phyloP scores from a whole-genome alignment of 768 basidiomycete genomes.

The Pisolithus orientalis region DNA sequence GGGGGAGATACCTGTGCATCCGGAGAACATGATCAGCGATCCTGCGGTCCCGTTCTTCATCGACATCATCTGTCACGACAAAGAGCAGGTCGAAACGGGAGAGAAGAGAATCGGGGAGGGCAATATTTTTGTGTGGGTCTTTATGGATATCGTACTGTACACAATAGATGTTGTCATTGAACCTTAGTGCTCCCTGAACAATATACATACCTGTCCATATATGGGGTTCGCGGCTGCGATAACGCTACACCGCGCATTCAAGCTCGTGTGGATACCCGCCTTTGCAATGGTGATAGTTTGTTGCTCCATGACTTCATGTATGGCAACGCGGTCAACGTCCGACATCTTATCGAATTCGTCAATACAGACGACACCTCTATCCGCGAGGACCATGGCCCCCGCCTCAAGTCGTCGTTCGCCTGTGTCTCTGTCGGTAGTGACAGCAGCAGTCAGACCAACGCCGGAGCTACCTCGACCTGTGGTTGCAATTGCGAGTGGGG shows the following conservation, averaged over 20 bases:
- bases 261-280: constrained; percentile 95
- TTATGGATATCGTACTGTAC: constrained; percentile 98
- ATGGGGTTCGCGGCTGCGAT: constrained; percentile 98
- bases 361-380: constrained; percentile 97
- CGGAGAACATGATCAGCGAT: constrained; percentile 98
- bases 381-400: constrained; percentile 98
- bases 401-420: constrained; percentile 96
- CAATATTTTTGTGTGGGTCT: constrained; percentile 98
- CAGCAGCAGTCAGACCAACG: constrained; percentile 97
- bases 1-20: constrained; percentile 94
- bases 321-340: constrained; percentile 96
- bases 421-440: constrained; percentile 97
- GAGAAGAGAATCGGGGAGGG: constrained; percentile 92
- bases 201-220: constrained; percentile 76
- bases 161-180: background rate
- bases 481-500: constrained; percentile 95
- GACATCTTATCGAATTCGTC: constrained; percentile 99
- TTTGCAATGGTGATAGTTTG: constrained; percentile 99
- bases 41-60: constrained; percentile 85
- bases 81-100: constrained; percentile 99
- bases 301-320: constrained; percentile 99
- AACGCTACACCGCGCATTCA: constrained; percentile 97
- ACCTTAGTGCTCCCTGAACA: constrained; percentile 3
- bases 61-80: constrained; percentile 96
- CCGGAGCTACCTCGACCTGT: constrained; percentile 98